Base-by-base conservation (phyloP, 1,139 yeast species). In the Blastobotrys buckinghamii region DNA sequence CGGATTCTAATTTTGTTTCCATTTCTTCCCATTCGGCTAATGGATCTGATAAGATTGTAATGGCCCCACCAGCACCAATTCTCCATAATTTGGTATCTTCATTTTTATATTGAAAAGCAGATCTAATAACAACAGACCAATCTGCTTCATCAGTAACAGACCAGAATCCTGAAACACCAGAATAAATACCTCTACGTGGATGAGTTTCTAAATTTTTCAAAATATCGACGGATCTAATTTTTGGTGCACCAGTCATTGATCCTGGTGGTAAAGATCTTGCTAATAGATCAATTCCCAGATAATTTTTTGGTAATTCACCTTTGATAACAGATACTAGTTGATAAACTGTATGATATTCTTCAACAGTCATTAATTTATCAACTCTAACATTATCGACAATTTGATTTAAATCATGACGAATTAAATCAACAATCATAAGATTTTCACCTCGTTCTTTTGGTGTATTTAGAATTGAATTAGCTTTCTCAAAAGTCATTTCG, bases 171-270 rank as follows among this genome's bases (percentile, higher is more conserved):
- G 86, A 82, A 2, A 92, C 94, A 16, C 99, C 99, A 53, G 96
- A 86, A 63, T 94, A 94, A 3, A 90, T 69, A 0, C 97, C 97
- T 57, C 98, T 76, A 49, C 85, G 75, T 65, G 67, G 75, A 61
- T 56, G 62, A 26, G 53, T 62, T 60, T 71, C 88, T 50, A 73
- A 69, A 1, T 69, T 66, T 53, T 83, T 84, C 22, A 94, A 72
- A 13, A 94, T 67, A 63, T 90, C 94, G 2, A 92, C 96, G 0
- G 97, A 87, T 50, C 96, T 75, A 60, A 83, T 85, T 68, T 94
- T 94, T 1, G 99, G 99, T 0, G 99, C 98, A 2, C 99, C 99
- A 0, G 99, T 94, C 99, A 94, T 94, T 1, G 97, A 90, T 0
- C 99, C 99, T 0, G 99, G 97, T 1, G 99, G 98, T 34, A 94